Conservation (phyloP, 768 basidiomycete species). For the Tephrocybe sp. region DNA sequence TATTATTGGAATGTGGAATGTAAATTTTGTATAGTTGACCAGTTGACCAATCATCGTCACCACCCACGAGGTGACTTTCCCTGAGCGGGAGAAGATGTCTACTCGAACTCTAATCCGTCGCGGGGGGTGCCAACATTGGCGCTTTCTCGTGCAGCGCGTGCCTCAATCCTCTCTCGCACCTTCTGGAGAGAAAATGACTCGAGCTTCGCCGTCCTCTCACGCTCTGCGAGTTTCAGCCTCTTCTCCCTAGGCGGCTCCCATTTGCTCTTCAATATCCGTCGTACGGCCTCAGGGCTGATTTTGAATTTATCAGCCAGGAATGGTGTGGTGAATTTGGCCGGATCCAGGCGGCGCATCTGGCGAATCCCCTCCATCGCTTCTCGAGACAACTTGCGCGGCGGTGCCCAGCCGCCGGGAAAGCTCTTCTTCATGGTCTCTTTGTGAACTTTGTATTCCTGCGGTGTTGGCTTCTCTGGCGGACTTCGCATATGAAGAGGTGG, state of each 20-base stretch:
- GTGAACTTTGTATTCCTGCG: slow-evolving; percentile 49
- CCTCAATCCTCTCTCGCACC: slow-evolving; percentile 41
- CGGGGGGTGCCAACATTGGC: slow-evolving; percentile 15
- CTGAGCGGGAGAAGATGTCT: slow-evolving; percentile 14
- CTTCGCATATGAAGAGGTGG: slow-evolving; percentile 35
- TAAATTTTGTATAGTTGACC: slow-evolving; percentile 5
- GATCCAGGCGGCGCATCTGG: slow-evolving; percentile 61
- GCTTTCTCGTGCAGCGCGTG: slow-evolving; percentile 28
- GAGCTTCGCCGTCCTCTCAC: slow-evolving; percentile 45
- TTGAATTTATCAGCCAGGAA: slow-evolving; percentile 74
- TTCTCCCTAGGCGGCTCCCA: slow-evolving; percentile 63
- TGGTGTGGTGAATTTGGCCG: slow-evolving; percentile 59
- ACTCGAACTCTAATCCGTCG: slow-evolving; percentile 43
- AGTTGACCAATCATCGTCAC: slow-evolving; percentile 4
- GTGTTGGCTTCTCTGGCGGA: slow-evolving; percentile 41
- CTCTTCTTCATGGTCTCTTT: slow-evolving; percentile 45
- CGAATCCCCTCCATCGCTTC: slow-evolving; percentile 83
- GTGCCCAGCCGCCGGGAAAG: slow-evolving; percentile 73
- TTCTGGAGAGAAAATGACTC: slow-evolving; percentile 35
- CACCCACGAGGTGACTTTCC: slow-evolving; percentile 13
- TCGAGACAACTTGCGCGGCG: slow-evolving; percentile 75
- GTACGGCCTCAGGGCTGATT: slow-evolving; percentile 78
- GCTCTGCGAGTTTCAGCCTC: slow-evolving; percentile 44
- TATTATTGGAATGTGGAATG: background rate
- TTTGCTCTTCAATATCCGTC: slow-evolving; percentile 73